Evolutionary conservation across 1,284 basidiomycete species (phyloP), one percentile per base, ranked within the genome.

Genomic region (Erythrobasidium hasegawianum): DNA sequence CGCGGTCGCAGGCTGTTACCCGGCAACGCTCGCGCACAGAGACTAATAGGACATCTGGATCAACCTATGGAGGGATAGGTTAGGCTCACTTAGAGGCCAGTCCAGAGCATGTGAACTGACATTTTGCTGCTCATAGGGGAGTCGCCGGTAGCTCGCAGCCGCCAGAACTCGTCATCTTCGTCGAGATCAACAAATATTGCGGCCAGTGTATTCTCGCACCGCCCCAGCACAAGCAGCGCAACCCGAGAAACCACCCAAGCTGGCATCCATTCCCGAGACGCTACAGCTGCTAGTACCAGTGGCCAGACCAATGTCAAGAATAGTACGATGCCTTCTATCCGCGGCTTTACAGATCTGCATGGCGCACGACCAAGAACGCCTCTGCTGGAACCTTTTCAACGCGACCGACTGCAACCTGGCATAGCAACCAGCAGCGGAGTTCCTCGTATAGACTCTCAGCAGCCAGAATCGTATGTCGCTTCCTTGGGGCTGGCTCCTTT

Each of bases 121-220:
- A n/a, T n/a, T n/a, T n/a, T n/a, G n/a, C n/a, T n/a, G n/a, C n/a
- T n/a, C n/a, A 13, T 41, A 64, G 61, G 61, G 14, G 61, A 64
- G 29, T 64, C 61, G 8, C 61, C 61, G n/a, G 33, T 52, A 27
- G 33, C 57, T 1, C 20, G 33, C 10, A 43, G 20, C 39, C 27
- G 62, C 14, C 62, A 58, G 45, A 58, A 65, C 47, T 65, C 62
- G 4, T 57, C 62, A 8, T 57, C 55, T 16, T 65, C 62, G 14
- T 16, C 20, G 3, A 38, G n/a, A 14, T 57, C 62, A 2, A 58
- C 62, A 7, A 39, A 58, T 38, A 16, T 52, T 13, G 26, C 62
- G 24, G 40, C 41, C 10, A 49, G 41, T 29, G 50, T 65, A 29
- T 65, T 65, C 29, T 50, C 64, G 2, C 57, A 54, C 29, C 49